Conservation (phyloP, 129 eudicot genomes). For the Calendula officinalis region DNA sequence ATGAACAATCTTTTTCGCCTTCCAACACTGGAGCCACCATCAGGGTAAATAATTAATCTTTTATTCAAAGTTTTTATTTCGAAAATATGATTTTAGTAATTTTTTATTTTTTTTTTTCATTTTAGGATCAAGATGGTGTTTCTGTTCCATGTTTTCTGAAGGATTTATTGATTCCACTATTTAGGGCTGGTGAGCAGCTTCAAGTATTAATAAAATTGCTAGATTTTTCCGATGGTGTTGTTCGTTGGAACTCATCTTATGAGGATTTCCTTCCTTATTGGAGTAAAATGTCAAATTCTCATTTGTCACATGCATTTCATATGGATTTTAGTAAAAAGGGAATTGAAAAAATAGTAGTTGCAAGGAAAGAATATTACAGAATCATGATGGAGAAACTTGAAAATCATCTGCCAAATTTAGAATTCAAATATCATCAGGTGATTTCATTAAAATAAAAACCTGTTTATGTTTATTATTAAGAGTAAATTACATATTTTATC, state of each 20-base stretch:
- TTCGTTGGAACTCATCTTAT: slow-evolving; percentile 46
- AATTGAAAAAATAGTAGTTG: slow-evolving; percentile 47
- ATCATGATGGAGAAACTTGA: slow-evolving; percentile 64
- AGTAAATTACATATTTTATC: too few relatives aligned
- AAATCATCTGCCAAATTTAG: slow-evolving; percentile 47
- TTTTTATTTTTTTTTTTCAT: slow-evolving; percentile 21
- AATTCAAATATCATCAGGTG: slow-evolving; percentile 71
- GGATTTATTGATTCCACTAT: slow-evolving; percentile 61
- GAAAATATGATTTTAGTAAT: slow-evolving; percentile 7
- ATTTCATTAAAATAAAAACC: slow-evolving; percentile 11
- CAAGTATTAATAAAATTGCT: slow-evolving; percentile 85
- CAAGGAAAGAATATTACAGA: slow-evolving; percentile 65
- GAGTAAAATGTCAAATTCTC: slow-evolving; percentile 42
- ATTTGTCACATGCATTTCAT: slow-evolving; percentile 47
- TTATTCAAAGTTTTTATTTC: slow-evolving; percentile 8
- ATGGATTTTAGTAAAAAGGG: slow-evolving; percentile 61
- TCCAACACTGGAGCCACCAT: slow-evolving; percentile 48
- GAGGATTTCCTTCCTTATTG: slow-evolving; percentile 77
- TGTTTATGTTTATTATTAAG: background rate
- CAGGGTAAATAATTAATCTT: slow-evolving; percentile 52
- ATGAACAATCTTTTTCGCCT: slow-evolving; percentile 33
- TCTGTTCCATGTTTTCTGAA: slow-evolving; percentile 74
- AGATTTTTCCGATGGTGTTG: slow-evolving; percentile 62
- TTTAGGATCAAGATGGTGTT: slow-evolving; percentile 78
- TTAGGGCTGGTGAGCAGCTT: slow-evolving; percentile 98